These are phyloP conservation scores for Spencermartinsiella europaea DNA, from an alignment of 805 yeast species.

Conservation along the genomic window DNA sequence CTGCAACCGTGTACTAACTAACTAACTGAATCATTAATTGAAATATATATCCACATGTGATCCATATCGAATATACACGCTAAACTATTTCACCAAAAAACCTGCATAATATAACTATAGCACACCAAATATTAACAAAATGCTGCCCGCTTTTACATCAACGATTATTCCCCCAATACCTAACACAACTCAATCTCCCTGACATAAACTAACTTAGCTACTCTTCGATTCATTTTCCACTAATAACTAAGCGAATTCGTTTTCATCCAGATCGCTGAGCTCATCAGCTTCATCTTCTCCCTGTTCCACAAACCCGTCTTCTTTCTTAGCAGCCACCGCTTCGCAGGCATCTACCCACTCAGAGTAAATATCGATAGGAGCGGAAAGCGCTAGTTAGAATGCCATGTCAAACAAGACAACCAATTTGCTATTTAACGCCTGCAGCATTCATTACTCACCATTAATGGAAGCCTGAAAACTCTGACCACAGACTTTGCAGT, in stretches of 20 bases:
- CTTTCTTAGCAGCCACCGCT: slow-evolving; percentile 66
- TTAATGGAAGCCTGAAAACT: slow-evolving; percentile 84
- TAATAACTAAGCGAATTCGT: slow-evolving; percentile 19
- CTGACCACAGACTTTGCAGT: slow-evolving; percentile 93
- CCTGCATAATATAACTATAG: too few relatives aligned
- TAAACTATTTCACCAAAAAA: too few relatives aligned
- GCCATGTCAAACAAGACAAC: neutral
- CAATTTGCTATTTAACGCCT: neutral
- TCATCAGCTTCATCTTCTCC: slow-evolving; percentile 25
- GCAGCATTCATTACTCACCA: slow-evolving; percentile 26
- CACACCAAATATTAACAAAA: too few relatives aligned
- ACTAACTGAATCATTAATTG: too few relatives aligned
- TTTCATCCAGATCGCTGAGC: slow-evolving; percentile 22
- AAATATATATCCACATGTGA: too few relatives aligned
- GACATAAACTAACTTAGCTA: too few relatives aligned
- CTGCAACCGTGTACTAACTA: too few relatives aligned
- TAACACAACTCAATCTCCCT: too few relatives aligned
- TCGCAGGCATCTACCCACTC: slow-evolving; percentile 99
- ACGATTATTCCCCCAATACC: too few relatives aligned
- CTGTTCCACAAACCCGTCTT: slow-evolving; percentile 21
- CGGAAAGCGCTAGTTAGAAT: slow-evolving; percentile 44
- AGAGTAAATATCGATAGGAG: slow-evolving; percentile 90
- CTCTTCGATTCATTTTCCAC: too few relatives aligned
- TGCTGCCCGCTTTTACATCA: too few relatives aligned
- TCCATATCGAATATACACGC: too few relatives aligned